Conservation (phyloP, 305 asterid genomes). For the Fraxinus dipetala region DNA sequence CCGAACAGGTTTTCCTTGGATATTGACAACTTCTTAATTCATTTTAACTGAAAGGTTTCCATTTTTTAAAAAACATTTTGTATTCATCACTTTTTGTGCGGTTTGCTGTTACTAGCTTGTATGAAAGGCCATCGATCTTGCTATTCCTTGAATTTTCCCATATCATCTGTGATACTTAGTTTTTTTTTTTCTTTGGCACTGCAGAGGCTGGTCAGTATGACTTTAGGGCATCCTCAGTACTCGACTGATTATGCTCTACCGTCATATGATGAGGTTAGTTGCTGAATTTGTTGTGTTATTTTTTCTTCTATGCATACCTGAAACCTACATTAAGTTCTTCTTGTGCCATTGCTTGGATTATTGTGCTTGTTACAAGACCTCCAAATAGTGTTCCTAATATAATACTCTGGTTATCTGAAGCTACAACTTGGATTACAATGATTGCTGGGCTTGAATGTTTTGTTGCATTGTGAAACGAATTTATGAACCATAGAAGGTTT, state of each 20-base stretch:
- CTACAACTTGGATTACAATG: neutral
- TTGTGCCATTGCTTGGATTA: neutral
- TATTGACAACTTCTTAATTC: neutral
- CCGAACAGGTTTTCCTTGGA: conserved; percentile 63
- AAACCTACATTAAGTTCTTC: neutral
- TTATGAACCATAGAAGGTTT: neutral
- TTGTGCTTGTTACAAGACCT: neutral
- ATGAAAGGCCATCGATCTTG: neutral
- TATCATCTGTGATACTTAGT: neutral
- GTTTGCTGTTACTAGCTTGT: neutral
- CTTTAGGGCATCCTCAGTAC: conserved; percentile 70
- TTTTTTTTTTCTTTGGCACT: conserved; percentile 30
- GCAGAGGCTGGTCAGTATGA: conserved; percentile 78
- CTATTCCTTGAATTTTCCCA: neutral
- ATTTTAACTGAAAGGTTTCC: neutral
- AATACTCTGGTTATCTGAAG: neutral
- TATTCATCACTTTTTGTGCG: neutral
- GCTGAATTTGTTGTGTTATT: neutral
- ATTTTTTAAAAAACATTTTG: neutral
- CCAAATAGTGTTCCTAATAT: neutral
- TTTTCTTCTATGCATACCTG: neutral
- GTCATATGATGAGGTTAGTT: conserved; percentile 72
- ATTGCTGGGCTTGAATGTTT: neutral
- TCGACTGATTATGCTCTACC: conserved; percentile 76
- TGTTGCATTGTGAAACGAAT: neutral